Evolutionary conservation across 1,139 yeast genomes (phyloP).

Genomic region (Kurtzmaniella quercitrusa): DNA sequence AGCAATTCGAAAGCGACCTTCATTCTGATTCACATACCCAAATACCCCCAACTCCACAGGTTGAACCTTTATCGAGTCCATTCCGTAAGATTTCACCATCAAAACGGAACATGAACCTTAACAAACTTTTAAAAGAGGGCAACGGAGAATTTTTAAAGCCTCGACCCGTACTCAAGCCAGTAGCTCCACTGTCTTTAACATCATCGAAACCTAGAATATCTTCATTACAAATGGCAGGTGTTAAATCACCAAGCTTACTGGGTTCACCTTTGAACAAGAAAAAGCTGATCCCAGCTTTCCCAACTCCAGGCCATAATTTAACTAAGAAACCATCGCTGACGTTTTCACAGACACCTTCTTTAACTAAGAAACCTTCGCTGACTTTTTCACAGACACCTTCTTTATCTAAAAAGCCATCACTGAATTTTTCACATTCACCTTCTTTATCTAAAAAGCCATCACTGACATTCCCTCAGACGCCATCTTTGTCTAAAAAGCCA

Average conservation of each 20-base stretch:
- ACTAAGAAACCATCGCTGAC: neutral
- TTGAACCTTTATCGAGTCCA: constrained; percentile 13
- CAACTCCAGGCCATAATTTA: constrained; percentile 2
- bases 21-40: neutral
- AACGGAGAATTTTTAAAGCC: constrained; percentile 21
- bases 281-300: neutral
- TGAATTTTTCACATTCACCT: constrained; percentile 1
- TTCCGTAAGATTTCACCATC: constrained; percentile 34
- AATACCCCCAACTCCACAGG: neutral
- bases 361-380: neutral
- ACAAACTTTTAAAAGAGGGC: constrained; percentile 22
- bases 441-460: neutral
- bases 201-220: constrained; percentile 24
- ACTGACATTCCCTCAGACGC: constrained; percentile 2
- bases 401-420: neutral
- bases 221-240: constrained; percentile 37
- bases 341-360: constrained; percentile 3
- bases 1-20: neutral
- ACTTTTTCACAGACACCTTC: constrained; percentile 3
- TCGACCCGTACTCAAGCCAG: constrained; percentile 8
- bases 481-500: constrained; percentile 1
- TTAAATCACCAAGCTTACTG: constrained; percentile 11
- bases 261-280: neutral
- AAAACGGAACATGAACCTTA: constrained; percentile 37
- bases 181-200: neutral